Conservation (phyloP, 352 stramenopile genomes). For the Globisporangium uncinulatum region DNA sequence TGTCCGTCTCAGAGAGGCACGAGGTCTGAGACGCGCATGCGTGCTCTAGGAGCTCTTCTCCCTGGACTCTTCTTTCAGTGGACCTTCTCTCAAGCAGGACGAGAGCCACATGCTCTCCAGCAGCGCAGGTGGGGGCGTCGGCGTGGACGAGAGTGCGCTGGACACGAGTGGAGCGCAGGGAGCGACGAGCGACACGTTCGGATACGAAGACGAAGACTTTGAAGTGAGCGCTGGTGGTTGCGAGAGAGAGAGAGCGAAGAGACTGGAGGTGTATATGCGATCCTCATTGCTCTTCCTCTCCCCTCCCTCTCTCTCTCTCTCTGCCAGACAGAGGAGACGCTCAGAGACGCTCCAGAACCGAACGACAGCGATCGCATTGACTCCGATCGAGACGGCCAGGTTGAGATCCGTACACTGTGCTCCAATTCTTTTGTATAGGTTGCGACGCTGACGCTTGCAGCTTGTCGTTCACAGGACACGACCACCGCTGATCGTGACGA, state of each 20-base stretch:
- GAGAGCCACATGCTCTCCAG: not conserved
- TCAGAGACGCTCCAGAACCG: no score
- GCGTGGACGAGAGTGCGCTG: constrained; percentile 3
- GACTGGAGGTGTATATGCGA: no score
- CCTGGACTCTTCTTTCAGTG: constrained; percentile 18
- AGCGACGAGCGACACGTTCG: constrained; percentile 34
- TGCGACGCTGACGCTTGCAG: not conserved
- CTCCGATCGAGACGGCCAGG: no score
- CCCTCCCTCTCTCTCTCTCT: no score
- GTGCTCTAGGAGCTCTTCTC: constrained; percentile 14
- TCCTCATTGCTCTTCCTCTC: no score
- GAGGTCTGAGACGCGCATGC: not conserved
- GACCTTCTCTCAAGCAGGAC: constrained; percentile 1
- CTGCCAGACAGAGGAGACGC: no score
- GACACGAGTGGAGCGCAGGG: not conserved
- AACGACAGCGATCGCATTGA: no score
- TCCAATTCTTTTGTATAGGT: no score
- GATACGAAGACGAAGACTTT: constrained; percentile 77
- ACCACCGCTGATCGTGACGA: no score
- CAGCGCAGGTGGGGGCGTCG: not conserved
- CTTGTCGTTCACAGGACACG: no score
- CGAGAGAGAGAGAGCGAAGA: no score
- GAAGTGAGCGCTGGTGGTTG: constrained; percentile 20
- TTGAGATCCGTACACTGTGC: no score
- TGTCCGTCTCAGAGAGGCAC: not conserved